Evolutionary conservation across 176 grass and related monocot genomes (phyloP), one percentile per base, ranked within the genome.

Genomic region (Avena eriantha): DNA sequence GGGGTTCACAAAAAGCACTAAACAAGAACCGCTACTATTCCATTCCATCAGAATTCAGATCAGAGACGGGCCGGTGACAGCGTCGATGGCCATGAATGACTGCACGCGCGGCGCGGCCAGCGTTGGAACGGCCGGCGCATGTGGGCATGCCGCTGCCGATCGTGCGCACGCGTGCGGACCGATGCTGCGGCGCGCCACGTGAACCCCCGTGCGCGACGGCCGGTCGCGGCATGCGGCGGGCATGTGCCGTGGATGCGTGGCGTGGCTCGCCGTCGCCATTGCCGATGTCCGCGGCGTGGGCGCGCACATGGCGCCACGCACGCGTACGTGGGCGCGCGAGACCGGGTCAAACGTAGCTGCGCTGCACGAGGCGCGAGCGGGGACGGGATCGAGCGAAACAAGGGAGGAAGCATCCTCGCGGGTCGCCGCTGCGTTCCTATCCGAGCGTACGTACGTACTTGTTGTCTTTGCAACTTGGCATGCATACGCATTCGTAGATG

Each of bases 201-300:
- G 88, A 85, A 33, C 11, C 87, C 13, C 35, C 45, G 45, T 67
- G 79, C 79, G 19, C 61, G 71, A 15, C 35, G 72, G 75, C 51
- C 75, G 54, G 56, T 17, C 16, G 46, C 78, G 1, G 61, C 48
- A 35, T 51, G 31, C 26, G 78, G 23, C 85, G 18, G 63, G 21
- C 85, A 65, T 36, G 85, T 58, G 61, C 36, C 53, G 35, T 31
- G 69, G 53, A 18, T 36, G 80, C n/a, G 76, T 49, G 73, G 82
- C 80, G 48, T 53, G 53, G 7, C 69, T 45, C 18, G 63, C 65
- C 75, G 82, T 74, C 87, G 82, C 77, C 41, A 19, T 18, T 80
- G 87, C 73, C 87, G 81, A 79, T 79, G 81, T 51, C 73, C 80
- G 73, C 86, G 69, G 86, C 86, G 69, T 87, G 73, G 73, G 80